Percentiles rank a stretch among this genome's conserved stretches.
Conservation (phyloP, 2,329 filamentous ascomycete species). For the Orbilia blumenaviensis region DNA sequence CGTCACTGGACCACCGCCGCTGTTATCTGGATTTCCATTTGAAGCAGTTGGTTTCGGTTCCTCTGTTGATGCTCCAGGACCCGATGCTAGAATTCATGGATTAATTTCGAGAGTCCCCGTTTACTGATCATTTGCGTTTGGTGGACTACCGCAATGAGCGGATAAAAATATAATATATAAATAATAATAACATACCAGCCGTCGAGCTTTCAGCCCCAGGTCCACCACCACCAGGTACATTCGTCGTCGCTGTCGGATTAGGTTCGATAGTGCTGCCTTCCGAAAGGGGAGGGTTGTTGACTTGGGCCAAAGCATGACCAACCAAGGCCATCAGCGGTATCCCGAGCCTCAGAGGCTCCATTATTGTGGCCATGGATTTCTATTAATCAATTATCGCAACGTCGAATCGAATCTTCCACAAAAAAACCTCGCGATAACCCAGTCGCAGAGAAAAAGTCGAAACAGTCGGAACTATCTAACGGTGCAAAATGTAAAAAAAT, state of each 20-base stretch:
- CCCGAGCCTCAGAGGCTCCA: slow-evolving; percentile 20
- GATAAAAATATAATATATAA: too few relatives aligned
- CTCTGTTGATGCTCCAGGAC: background rate
- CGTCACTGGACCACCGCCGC: background rate
- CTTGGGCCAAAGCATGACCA: slow-evolving; percentile 20
- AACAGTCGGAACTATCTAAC: slow-evolving; percentile 6
- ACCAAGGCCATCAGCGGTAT: slow-evolving; percentile 32
- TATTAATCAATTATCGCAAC: background rate
- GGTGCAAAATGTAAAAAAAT: slow-evolving; percentile 16
- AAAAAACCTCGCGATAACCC: slow-evolving; percentile 17
- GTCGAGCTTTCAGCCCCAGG: too few relatives aligned
- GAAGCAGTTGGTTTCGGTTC: background rate
- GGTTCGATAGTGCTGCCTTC: background rate
- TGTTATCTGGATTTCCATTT: background rate
- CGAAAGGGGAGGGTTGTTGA: background rate
- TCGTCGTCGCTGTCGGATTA: too few relatives aligned
- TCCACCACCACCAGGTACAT: too few relatives aligned
- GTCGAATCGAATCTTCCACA: slow-evolving; percentile 6
- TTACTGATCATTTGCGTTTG: too few relatives aligned
- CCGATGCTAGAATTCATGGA: too few relatives aligned
- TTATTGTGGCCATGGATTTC: too few relatives aligned
- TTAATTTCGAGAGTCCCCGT: too few relatives aligned
- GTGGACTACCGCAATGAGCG: too few relatives aligned
- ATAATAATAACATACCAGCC: too few relatives aligned
- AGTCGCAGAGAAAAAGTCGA: background rate